Conservation (phyloP, 225 moss, liverwort and hornwort genomes). For the Polytrichum commune region DNA sequence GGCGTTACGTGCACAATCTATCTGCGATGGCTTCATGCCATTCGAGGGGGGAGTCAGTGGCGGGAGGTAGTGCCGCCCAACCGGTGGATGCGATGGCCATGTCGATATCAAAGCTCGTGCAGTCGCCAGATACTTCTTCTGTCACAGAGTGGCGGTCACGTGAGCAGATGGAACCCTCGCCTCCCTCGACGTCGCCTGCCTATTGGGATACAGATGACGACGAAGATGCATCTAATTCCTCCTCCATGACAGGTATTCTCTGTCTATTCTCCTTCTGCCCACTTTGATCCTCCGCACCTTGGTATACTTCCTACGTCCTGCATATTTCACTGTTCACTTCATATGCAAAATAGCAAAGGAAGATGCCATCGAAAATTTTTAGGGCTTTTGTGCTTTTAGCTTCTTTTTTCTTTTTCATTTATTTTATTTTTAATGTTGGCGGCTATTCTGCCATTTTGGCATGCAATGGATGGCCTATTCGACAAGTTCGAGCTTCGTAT, state of each 20-base stretch:
- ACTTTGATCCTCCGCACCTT: neutral
- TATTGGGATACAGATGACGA: slow-evolving; percentile 99
- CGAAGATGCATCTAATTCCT: slow-evolving; percentile 73
- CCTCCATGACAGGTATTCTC: slow-evolving; percentile 68
- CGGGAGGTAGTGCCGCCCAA: slow-evolving; percentile 42
- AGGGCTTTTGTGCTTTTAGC: too few relatives aligned
- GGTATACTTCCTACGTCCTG: neutral
- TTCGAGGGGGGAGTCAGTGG: slow-evolving; percentile 80
- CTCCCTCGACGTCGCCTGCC: slow-evolving; percentile 91
- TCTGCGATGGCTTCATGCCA: slow-evolving; percentile 63
- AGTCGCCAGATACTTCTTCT: slow-evolving; percentile 49
- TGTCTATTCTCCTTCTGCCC: too few relatives aligned
- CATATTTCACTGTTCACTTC: neutral
- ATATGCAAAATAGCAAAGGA: too few relatives aligned
- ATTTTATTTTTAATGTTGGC: too few relatives aligned
- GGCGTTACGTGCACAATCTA: neutral
- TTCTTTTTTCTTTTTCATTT: too few relatives aligned
- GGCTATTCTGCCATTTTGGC: too few relatives aligned
- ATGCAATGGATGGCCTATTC: too few relatives aligned
- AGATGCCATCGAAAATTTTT: too few relatives aligned
- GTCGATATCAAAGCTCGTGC: slow-evolving; percentile 59
- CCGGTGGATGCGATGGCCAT: slow-evolving; percentile 49
- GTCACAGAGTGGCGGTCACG: slow-evolving; percentile 92
- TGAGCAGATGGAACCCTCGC: slow-evolving; percentile 97
- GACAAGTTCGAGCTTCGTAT: too few relatives aligned